Base-by-base conservation (phyloP, 176 grass and related monocot species). In the Poa pratensis region DNA sequence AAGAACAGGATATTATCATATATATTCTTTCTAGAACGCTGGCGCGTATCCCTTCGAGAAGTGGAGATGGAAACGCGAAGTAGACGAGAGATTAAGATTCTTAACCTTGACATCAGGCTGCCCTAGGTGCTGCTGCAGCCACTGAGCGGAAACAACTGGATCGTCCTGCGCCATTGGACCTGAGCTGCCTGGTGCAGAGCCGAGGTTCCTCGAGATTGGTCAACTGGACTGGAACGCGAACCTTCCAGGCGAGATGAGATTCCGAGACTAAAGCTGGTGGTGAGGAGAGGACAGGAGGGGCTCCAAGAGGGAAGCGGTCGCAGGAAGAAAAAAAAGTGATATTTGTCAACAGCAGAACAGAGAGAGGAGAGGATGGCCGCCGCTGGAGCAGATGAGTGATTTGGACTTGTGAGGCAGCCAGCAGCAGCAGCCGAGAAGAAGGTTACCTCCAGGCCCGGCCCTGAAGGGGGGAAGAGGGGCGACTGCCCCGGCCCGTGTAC, bases 21-120 rank as follows among this genome's bases (percentile, higher is more conserved):
- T 48, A 48, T 13, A 10, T 22, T 14, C 24, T n/a, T 75, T 52
- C 22, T 20, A 40, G 24, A 80, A 64, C 40, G 16, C 6, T 75
- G 18, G 15, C 20, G 53, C 40, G 0, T 17, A 17, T 65, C 27
- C 62, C 24, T 79, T 7, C 48, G 17, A 45, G 77, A 65, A 80
- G 2, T 26, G 28, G 40, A 59, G 3, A 83, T 23, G 37, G 52
- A 45, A 64, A 40, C 15, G 3, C 5, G 82, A 46, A 62, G 76
- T 23, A 79, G 59, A 80, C 7, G 48, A n/a, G 0, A 17, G 43
- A 27, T 45, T 27, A 18, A 20, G 18, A 5, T 61, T 1, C 16
- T 42, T 60, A 37, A 92, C 93, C 93, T 95, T 95, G 64, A 98
- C 48, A 90, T 95, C 85, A 75, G 93, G 86, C 80, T 83, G 62